Conservation (phyloP, 1,284 basidiomycete genomes). For the Boletellus sp. region DNA sequence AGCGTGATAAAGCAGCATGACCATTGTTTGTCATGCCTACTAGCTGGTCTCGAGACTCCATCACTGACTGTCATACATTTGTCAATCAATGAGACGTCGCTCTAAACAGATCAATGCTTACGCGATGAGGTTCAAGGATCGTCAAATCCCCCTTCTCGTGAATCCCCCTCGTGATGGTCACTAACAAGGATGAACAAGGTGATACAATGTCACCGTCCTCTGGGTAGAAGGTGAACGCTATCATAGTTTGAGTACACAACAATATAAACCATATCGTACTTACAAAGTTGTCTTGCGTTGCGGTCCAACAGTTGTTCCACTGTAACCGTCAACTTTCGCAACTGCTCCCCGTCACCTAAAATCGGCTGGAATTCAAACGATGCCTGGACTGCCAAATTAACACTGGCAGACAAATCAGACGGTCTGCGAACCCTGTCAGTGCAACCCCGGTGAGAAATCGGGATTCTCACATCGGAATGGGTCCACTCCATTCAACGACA, state of each 20-base stretch:
- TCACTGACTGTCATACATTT: not conserved
- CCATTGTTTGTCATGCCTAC: slow-evolving; percentile 2
- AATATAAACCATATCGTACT: not conserved
- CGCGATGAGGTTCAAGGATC: not conserved
- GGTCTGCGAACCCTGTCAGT: not conserved
- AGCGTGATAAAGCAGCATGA: not conserved
- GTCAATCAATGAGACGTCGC: not conserved
- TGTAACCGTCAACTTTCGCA: not conserved
- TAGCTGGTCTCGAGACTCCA: not conserved
- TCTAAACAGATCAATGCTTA: not conserved
- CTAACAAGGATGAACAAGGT: not conserved
- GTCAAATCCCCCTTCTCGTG: not conserved
- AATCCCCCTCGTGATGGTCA: not conserved
- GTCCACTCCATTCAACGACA: not conserved
- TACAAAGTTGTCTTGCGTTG: not conserved
- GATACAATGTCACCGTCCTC: not conserved
- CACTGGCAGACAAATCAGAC: not conserved
- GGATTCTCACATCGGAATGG: not conserved
- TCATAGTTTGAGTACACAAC: not conserved
- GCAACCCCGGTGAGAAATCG: too few relatives aligned
- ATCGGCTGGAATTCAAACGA: not conserved
- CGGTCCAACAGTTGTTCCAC: not conserved
- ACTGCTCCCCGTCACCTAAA: not conserved
- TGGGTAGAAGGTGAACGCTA: slow-evolving; percentile 1
- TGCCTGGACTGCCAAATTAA: not conserved